phyloP scores from a whole-genome alignment of 352 stramenopile genomes.

The Pythium dissotocum region DNA sequence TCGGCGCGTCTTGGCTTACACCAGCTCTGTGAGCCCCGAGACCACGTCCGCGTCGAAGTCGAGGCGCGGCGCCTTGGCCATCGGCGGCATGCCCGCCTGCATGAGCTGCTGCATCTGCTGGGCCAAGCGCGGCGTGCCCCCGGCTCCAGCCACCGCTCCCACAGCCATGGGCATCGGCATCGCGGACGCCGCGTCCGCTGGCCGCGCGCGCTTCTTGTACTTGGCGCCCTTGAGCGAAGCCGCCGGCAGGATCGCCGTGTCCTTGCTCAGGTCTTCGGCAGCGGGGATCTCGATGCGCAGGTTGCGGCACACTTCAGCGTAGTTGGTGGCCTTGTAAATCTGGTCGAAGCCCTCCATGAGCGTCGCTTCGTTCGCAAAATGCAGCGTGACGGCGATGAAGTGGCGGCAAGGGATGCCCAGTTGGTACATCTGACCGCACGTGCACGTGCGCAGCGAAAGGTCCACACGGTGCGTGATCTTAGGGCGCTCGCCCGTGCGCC shows the following conservation, averaged over 20 bases:
- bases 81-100: slow-evolving; percentile 19
- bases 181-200: slow-evolving; percentile 12
- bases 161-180: not conserved
- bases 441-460: slow-evolving; percentile 57
- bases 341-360: slow-evolving; percentile 64
- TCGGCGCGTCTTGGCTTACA: slow-evolving; percentile 29
- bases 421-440: slow-evolving; percentile 71
- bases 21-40: slow-evolving; percentile 53
- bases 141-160: not conserved
- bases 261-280: slow-evolving; percentile 70
- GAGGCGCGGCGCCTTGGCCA: slow-evolving; percentile 51
- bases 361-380: slow-evolving; percentile 57
- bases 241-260: slow-evolving; percentile 59
- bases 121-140: slow-evolving; percentile 4
- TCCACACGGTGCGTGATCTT: slow-evolving; percentile 77
- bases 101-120: not conserved
- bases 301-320: slow-evolving; percentile 58
- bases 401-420: slow-evolving; percentile 77
- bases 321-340: slow-evolving; percentile 72
- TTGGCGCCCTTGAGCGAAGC: slow-evolving; percentile 47
- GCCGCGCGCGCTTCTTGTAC: slow-evolving; percentile 60
- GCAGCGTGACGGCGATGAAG: slow-evolving; percentile 63
- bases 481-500: slow-evolving; percentile 59
- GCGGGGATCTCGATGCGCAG: slow-evolving; percentile 78
- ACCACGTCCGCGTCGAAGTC: slow-evolving; percentile 69